Conservation (phyloP, 192 early-diverging fungal genomes). For the Coemansia sp. region DNA sequence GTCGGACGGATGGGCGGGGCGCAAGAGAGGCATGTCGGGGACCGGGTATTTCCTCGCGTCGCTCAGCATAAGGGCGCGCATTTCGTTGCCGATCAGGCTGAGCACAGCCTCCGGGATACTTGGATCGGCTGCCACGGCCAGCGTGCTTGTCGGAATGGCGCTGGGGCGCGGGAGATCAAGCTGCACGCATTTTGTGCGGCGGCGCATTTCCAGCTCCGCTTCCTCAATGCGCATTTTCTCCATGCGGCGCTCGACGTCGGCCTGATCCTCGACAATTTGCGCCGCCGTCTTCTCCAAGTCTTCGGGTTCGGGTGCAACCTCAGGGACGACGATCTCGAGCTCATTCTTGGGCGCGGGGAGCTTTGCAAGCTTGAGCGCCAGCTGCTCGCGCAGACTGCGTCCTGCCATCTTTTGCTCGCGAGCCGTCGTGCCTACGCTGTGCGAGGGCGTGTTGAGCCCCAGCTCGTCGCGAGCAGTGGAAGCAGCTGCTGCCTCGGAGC, state of each 20-base stretch:
- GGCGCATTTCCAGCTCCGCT: constrained; percentile 52
- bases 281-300: not conserved
- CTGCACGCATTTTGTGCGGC: constrained; percentile 76
- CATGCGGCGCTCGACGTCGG: constrained; percentile 65
- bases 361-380: constrained; percentile 65
- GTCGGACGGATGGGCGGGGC: constrained; percentile 12
- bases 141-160: constrained; percentile 9
- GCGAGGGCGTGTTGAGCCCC: constrained; percentile 56
- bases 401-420: constrained; percentile 58
- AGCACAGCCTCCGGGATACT: constrained; percentile 48
- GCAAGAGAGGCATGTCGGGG: constrained; percentile 58
- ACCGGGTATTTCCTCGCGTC: constrained; percentile 76
- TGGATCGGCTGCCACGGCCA: constrained; percentile 15
- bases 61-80: constrained; percentile 64
- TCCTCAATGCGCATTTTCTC: constrained; percentile 56
- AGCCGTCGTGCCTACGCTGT: constrained; percentile 63
- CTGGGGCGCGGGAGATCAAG: constrained; percentile 74
- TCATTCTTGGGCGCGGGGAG: constrained; percentile 92
- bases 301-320: constrained; percentile 24
- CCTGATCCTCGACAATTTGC: constrained; percentile 64
- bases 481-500: constrained; percentile 48
- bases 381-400: constrained; percentile 63
- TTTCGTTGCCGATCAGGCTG: constrained; percentile 68
- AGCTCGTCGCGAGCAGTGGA: constrained; percentile 64
- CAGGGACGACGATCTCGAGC: constrained; percentile 88